These are phyloP conservation scores for Plenodomus lindquistii DNA, from an alignment of 2,329 filamentous ascomycete species.

Conservation along the genomic window DNA sequence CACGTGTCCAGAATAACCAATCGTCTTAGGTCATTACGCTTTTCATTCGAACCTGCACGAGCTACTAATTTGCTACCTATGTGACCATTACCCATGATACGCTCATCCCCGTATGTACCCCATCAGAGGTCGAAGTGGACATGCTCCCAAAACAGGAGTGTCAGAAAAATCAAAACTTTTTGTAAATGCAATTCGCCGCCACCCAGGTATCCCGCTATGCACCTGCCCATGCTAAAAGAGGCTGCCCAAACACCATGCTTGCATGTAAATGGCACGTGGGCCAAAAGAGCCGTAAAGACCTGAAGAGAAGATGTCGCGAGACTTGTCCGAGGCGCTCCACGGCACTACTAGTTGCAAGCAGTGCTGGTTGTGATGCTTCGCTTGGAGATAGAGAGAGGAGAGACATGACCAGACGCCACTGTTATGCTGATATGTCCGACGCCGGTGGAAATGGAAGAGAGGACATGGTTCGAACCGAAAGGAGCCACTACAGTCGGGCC, in stretches of 20 bases:
- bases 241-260: constrained; percentile 42
- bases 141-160: neutral
- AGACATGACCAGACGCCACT: constrained; percentile 18
- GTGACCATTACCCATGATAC: neutral
- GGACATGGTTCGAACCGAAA: constrained; percentile 16
- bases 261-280: constrained; percentile 5
- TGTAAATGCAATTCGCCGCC: constrained; percentile 22
- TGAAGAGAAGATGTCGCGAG: constrained; percentile 6
- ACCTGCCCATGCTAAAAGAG: constrained; percentile 30
- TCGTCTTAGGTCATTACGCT: neutral
- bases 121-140: neutral
- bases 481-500: constrained; percentile 32
- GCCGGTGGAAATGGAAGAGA: constrained; percentile 20
- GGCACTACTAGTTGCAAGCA: constrained; percentile 20
- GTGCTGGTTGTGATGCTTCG: constrained; percentile 14
- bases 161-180: constrained; percentile 25
- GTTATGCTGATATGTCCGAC: constrained; percentile 22
- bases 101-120: neutral
- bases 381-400: constrained; percentile 3
- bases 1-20: neutral
- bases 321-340: constrained; percentile 7
- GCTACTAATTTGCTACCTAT: neutral
- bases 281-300: neutral
- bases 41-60: neutral
- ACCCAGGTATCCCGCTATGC: constrained; percentile 18